These are phyloP conservation scores for Penicillium argentinense DNA, from an alignment of 495 filamentous ascomycete species.

Conservation along the genomic window DNA sequence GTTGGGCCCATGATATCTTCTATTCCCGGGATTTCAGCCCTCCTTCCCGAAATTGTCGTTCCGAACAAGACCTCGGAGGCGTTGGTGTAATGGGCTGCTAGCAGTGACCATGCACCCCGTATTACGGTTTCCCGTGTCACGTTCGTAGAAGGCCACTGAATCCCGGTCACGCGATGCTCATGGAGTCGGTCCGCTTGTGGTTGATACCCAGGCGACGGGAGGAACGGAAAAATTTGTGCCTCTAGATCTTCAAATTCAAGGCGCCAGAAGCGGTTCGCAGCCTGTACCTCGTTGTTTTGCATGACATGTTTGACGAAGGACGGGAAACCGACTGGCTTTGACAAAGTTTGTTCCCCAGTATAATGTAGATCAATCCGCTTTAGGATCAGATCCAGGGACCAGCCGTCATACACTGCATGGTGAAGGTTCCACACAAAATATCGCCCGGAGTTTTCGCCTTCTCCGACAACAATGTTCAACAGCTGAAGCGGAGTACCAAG, in stretches of 20 bases:
- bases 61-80: slow-evolving; percentile 37
- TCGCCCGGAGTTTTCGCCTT: not conserved
- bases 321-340: not conserved
- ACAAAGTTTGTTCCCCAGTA: not conserved
- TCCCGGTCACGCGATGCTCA: no score
- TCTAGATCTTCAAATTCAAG: not conserved
- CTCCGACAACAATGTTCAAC: not conserved
- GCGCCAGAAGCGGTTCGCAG: not conserved
- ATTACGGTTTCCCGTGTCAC: slow-evolving; percentile 28
- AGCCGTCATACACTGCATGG: slow-evolving; percentile 62
- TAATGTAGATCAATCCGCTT: slow-evolving; percentile 43
- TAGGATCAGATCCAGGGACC: slow-evolving; percentile 52
- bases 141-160: slow-evolving; percentile 8
- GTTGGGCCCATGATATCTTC: slow-evolving; percentile 40
- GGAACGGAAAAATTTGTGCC: not conserved
- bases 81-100: slow-evolving; percentile 28
- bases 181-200: not conserved
- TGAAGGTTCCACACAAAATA: slow-evolving; percentile 49
- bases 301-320: slow-evolving; percentile 9
- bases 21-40: slow-evolving; percentile 32
- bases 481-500: no score
- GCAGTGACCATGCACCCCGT: slow-evolving; percentile 36
- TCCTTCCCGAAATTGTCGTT: slow-evolving; percentile 32
- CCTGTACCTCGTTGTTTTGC: not conserved
- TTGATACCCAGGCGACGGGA: not conserved